Evolutionary conservation across 2,329 filamentous ascomycete species (phyloP), one percentile per base, ranked within the genome.

Genomic region (Colletotrichum paranaense): DNA sequence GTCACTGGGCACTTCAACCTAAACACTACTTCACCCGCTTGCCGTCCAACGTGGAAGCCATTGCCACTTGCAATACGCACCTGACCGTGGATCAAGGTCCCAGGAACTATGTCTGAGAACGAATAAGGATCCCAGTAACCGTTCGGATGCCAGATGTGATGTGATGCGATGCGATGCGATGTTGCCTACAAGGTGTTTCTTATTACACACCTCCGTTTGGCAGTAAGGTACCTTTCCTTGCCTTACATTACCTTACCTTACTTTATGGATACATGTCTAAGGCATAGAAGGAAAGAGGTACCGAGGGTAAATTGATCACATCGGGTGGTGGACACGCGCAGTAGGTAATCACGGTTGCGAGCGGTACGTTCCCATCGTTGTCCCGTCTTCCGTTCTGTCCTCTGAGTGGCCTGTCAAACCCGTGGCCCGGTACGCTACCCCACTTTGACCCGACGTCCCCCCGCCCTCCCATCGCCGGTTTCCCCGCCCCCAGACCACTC

Each of bases 1-100:
- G 69, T 68, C 64, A 42, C 28, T 67, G 69, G 57, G 57, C 56
- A 68, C 46, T 68, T 55, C 22, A 68, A 68, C 46, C 28, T 62
- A 56, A 65, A 65, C 52, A 65, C 38, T 28, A 55, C 62, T 26
- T 55, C 46, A 63, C 60, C 60, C 46, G 46, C 46, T 19, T 22
- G 42, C 42, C 30, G 42, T 53, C 22, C 22, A 46, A 56, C 49
- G 32, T 65, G 49, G 52, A 19, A 42, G 56, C 30, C 52, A 38
- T 22, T 52, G n/a, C 49, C 32, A 52, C 49, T 28, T 42, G 38
- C 32, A 28, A 24, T 30, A 32, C 53, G 46, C 24, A 32, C 62
- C 52, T 26, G 32, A 19, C 52, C 24, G 14, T 56, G 42, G 42
- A 49, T n/a, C 42, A n/a, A 22, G 16, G 42, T 19, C n/a, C 19